These are phyloP conservation scores for Biscogniauxia marginata DNA, from an alignment of 2,329 filamentous ascomycete species.

Conservation along the genomic window DNA sequence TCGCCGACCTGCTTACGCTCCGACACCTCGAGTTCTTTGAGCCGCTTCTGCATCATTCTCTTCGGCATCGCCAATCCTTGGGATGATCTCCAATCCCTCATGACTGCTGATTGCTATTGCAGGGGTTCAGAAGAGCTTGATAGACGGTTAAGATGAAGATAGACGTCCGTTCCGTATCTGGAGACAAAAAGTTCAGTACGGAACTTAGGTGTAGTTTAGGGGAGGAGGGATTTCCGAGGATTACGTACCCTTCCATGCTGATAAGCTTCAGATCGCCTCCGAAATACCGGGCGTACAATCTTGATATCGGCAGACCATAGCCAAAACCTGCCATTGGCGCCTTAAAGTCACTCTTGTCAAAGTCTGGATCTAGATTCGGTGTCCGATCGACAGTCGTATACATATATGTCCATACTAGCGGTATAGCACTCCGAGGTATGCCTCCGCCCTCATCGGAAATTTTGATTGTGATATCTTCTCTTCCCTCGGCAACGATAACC, in stretches of 20 bases:
- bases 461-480: constrained; percentile 99
- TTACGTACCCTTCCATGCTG: constrained; percentile 93
- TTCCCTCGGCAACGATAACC: constrained; percentile 94
- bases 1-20: constrained; percentile 90
- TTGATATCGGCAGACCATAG: constrained; percentile 92
- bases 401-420: constrained; percentile 99
- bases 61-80: constrained; percentile 66
- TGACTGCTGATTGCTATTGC: constrained; percentile 92
- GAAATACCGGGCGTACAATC: constrained; percentile 95
- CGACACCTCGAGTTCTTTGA: constrained; percentile 72
- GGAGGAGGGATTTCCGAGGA: not conserved
- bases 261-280: constrained; percentile 96
- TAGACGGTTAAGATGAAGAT: constrained; percentile 93
- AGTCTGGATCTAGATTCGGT: constrained; percentile 91
- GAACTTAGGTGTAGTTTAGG: not conserved
- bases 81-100: constrained; percentile 65
- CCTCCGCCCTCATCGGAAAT: constrained; percentile 95
- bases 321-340: constrained; percentile 98
- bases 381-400: constrained; percentile 98
- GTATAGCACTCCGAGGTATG: constrained; percentile 88
- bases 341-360: constrained; percentile 99
- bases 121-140: constrained; percentile 94
- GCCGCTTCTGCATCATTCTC: constrained; percentile 63
- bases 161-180: constrained; percentile 97
- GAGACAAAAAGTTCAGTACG: constrained; percentile 2